Evolutionary conservation across 306 rosid genomes (phyloP).

Genomic region (Leucaena leucocephala): DNA sequence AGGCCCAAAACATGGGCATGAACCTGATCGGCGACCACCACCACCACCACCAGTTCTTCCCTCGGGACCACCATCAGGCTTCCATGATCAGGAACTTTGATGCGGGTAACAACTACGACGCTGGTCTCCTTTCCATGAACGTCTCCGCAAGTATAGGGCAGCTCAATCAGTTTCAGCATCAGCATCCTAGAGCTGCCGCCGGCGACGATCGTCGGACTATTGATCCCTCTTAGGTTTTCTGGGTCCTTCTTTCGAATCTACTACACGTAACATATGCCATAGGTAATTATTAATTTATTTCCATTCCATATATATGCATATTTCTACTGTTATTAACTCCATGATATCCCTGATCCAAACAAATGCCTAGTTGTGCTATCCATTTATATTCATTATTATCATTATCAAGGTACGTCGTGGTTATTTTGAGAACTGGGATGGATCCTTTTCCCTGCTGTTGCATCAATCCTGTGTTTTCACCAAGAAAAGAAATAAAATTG

Average conservation of each 20-base stretch:
- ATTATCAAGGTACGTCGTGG: not conserved
- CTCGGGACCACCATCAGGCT: conserved; percentile 53
- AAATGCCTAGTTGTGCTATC: not conserved
- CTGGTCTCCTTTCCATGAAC: conserved; percentile 74
- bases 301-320: not conserved
- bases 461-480: not conserved
- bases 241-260: not conserved
- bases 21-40: conserved; percentile 32
- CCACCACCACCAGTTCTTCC: conserved; percentile 77
- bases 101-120: conserved; percentile 61
- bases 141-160: conserved; percentile 79
- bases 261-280: conserved; percentile 25
- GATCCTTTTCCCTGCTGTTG: not conserved
- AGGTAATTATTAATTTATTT: conserved; percentile 17
- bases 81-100: conserved; percentile 49
- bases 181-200: conserved; percentile 66
- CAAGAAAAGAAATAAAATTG: not conserved
- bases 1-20: conserved; percentile 37
- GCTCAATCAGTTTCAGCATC: conserved; percentile 79
- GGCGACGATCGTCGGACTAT: conserved; percentile 76
- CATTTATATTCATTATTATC: not conserved
- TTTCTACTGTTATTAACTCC: not conserved
- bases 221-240: conserved; percentile 75
- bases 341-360: not conserved
- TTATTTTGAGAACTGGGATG: not conserved